Evolutionary conservation across 352 stramenopile species (phyloP).

Genomic region (Phytophthora cajani): DNA sequence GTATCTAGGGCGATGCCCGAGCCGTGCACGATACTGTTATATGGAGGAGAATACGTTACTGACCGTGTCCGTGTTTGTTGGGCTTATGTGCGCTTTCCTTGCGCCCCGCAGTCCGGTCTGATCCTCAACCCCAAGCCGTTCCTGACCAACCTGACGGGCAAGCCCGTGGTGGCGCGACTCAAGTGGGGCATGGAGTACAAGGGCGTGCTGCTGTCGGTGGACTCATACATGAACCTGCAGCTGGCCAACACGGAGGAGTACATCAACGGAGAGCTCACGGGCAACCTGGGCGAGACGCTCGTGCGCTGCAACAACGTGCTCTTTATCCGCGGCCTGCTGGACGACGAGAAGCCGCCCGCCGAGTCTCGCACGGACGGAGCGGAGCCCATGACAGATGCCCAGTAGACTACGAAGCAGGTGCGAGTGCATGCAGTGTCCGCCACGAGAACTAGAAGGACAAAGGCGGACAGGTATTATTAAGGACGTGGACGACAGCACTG

Average conservation of each 20-base stretch:
- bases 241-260: conserved; percentile 97
- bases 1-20: background rate
- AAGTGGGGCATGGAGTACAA: conserved; percentile 99
- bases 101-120: conserved; percentile 64
- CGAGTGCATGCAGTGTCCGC: conserved; percentile 1
- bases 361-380: conserved; percentile 30
- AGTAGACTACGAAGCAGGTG: conserved; percentile 16
- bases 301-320: conserved; percentile 99
- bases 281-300: conserved; percentile 97
- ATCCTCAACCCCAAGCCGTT: conserved; percentile 97
- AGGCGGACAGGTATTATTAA: conserved; percentile 1
- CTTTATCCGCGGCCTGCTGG: conserved; percentile 92
- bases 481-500: background rate
- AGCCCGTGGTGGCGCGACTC: conserved; percentile 96
- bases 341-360: conserved; percentile 74
- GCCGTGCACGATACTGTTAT: background rate
- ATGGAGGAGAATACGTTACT: background rate
- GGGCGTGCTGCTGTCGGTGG: conserved; percentile 92
- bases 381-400: conserved; percentile 52
- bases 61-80: conserved; percentile 7
- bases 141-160: conserved; percentile 94
- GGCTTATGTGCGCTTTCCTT: conserved; percentile 19
- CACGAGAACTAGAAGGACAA: background rate
- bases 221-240: conserved; percentile 99
- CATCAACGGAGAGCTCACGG: conserved; percentile 96